These are phyloP conservation scores for Peziza echinospora DNA, from an alignment of 495 filamentous ascomycete species.

Conservation along the genomic window DNA sequence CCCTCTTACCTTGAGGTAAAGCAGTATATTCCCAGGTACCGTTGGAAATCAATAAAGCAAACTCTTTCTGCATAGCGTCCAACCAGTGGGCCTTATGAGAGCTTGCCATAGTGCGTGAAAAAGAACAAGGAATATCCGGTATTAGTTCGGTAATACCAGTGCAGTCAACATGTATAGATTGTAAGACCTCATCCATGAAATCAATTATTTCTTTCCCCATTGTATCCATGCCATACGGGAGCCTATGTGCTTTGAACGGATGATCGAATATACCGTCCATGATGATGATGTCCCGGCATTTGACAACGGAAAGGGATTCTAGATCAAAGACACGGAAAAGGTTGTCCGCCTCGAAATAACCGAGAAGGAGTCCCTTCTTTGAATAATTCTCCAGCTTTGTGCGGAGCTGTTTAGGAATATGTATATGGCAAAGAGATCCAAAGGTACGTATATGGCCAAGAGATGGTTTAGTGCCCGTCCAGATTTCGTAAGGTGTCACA, in stretches of 20 bases:
- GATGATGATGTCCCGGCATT: neutral
- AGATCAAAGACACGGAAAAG: neutral
- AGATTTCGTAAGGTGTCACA: slow-evolving; percentile 5
- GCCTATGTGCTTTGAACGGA: too few species aligned
- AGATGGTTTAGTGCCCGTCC: slow-evolving; percentile 4
- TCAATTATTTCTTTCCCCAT: too few species aligned
- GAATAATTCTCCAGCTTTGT: neutral
- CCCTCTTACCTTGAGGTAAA: neutral
- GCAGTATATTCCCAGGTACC: too few species aligned
- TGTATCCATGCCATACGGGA: too few species aligned
- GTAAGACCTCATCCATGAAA: too few species aligned
- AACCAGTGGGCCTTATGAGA: neutral
- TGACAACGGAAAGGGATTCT: too few species aligned
- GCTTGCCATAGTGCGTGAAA: neutral
- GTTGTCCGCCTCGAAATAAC: neutral
- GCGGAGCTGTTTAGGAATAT: neutral
- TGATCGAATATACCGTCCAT: neutral
- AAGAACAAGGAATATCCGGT: neutral
- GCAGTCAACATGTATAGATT: too few species aligned
- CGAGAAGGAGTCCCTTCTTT: neutral
- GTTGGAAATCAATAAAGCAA: too few species aligned
- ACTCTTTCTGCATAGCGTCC: neutral
- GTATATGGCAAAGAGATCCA: neutral
- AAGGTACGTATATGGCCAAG: slow-evolving; percentile 4
- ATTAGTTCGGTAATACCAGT: neutral